phyloP scores from a whole-genome alignment of 192 early-diverging fungal genomes.

The Glomus cerebriforme region DNA sequence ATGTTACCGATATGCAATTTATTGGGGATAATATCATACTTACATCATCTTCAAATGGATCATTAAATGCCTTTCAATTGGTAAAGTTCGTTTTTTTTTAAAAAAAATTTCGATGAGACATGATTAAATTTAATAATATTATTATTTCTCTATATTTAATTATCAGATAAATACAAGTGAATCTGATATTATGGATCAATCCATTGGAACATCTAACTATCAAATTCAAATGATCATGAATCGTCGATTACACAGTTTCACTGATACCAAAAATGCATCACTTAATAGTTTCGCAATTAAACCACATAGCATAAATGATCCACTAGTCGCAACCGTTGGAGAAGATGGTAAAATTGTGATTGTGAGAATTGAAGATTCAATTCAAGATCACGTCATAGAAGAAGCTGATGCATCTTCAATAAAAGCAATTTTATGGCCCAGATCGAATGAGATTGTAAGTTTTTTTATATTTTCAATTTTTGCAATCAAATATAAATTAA shows the following conservation, averaged over 20 bases:
- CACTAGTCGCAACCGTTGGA: constrained; percentile 26
- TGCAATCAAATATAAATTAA: not conserved
- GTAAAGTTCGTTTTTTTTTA: not conserved
- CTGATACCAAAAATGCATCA: not conserved
- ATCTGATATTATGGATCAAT: not conserved
- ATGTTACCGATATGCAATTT: constrained; percentile 29
- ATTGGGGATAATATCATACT: constrained; percentile 14
- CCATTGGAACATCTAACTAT: not conserved
- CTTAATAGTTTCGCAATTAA: constrained; percentile 25
- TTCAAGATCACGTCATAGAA: not conserved
- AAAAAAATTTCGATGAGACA: not conserved
- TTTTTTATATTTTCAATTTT: not conserved
- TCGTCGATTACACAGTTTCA: constrained; percentile 8
- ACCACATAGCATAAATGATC: constrained; percentile 24
- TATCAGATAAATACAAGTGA: not conserved
- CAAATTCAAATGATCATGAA: not conserved
- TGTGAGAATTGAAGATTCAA: constrained; percentile 3
- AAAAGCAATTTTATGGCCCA: constrained; percentile 29
- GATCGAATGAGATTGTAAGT: constrained; percentile 34
- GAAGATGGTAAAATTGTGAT: constrained; percentile 35
- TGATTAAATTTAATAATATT: not conserved
- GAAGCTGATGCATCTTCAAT: constrained; percentile 20
- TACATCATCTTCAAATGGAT: constrained; percentile 28
- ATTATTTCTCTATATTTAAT: not conserved
- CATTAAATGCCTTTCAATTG: constrained; percentile 18